phyloP scores from a whole-genome alignment of 257 asterid species.

The Cynanchum wilfordii region DNA sequence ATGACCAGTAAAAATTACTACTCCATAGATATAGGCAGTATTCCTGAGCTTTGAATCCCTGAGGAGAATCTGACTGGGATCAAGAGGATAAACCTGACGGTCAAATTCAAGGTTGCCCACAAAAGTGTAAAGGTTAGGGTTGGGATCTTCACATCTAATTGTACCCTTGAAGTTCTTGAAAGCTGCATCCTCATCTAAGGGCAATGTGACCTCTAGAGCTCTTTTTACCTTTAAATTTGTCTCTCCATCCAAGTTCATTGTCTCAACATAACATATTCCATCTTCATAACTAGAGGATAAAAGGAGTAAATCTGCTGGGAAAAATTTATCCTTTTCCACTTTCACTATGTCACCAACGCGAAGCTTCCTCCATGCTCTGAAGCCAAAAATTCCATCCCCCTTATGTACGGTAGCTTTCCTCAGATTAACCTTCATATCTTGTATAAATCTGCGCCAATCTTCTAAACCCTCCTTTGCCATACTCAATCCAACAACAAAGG shows the following conservation, averaged over 20 bases:
- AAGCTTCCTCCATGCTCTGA: conserved; percentile 83
- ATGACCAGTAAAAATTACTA: conserved; percentile 78
- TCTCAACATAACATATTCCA: conserved; percentile 93
- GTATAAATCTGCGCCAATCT: conserved; percentile 86
- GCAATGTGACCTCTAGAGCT: conserved; percentile 62
- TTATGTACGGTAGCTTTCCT: conserved; percentile 63
- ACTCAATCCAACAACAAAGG: conserved; percentile 89
- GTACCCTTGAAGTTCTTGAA: conserved; percentile 70
- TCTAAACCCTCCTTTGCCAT: conserved; percentile 98
- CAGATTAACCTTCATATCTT: conserved; percentile 90
- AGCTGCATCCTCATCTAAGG: conserved; percentile 52
- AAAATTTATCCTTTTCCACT: conserved; percentile 83
- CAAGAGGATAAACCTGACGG: conserved; percentile 61
- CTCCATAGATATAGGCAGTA: conserved; percentile 75
- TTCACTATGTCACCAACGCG: conserved; percentile 85
- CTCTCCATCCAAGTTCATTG: conserved; percentile 97
- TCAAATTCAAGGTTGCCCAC: conserved; percentile 81
- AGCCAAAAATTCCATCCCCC: conserved; percentile 58
- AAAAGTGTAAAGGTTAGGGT: conserved; percentile 77
- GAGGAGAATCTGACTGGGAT: conserved; percentile 88
- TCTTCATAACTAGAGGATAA: conserved; percentile 84
- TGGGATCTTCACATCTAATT: conserved; percentile 87
- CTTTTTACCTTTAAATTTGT: conserved; percentile 91
- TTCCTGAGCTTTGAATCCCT: conserved; percentile 95
- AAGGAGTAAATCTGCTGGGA: conserved; percentile 89